Percentiles rank a stretch among this genome's conserved stretches.
Evolutionary conservation across 805 yeast species (phyloP).

Genomic region (Candida stauntonica): DNA sequence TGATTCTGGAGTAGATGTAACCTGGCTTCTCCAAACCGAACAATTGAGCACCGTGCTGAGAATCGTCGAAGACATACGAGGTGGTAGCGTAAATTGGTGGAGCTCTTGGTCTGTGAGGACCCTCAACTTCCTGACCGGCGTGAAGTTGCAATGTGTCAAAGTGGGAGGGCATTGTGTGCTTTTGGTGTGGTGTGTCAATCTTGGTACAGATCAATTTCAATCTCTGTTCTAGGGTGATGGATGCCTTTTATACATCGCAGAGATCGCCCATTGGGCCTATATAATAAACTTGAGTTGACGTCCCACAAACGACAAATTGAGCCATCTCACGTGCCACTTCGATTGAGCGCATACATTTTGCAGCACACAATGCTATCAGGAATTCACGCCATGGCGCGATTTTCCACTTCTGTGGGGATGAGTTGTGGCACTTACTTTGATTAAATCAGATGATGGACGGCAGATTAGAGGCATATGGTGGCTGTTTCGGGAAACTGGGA

Average conservation of each 20-base stretch:
- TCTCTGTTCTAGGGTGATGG: no score
- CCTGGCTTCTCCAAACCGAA: slow-evolving; percentile 85
- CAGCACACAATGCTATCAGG: neutral
- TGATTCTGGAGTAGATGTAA: slow-evolving; percentile 81
- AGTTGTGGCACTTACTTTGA: no score
- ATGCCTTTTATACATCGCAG: no score
- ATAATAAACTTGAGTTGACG: no score
- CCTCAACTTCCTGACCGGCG: slow-evolving; percentile 82
- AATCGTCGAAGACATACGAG: slow-evolving; percentile 82
- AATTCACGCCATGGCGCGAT: neutral
- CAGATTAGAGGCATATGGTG: no score
- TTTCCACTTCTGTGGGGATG: no score
- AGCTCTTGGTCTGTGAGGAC: slow-evolving; percentile 63
- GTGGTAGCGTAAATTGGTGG: slow-evolving; percentile 92
- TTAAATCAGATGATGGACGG: no score
- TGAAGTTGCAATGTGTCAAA: slow-evolving; percentile 92
- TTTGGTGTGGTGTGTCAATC: neutral
- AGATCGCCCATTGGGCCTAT: no score
- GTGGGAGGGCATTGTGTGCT: slow-evolving; percentile 41
- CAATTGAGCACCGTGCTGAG: slow-evolving; percentile 87
- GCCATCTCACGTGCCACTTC: neutral
- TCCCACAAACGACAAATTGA: neutral
- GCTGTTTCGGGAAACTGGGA: no score
- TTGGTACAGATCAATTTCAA: no score
- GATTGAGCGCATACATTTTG: neutral